Percentiles rank a stretch among this genome's conserved stretches.
Evolutionary conservation across 768 basidiomycete species (phyloP).

Genomic region (Podaxis rugospora): DNA sequence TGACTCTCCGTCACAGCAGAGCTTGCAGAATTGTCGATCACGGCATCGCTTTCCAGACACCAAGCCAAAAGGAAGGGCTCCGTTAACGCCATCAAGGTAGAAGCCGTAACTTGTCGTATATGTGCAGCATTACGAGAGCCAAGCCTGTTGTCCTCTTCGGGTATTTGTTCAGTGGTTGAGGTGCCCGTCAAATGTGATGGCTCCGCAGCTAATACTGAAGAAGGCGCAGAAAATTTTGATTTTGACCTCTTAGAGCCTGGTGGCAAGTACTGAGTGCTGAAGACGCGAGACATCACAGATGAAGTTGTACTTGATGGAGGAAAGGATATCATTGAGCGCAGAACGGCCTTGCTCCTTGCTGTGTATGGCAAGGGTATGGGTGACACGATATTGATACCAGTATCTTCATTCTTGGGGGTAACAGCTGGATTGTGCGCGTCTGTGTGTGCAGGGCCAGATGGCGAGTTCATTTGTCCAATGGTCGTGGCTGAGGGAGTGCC

Average conservation of each 20-base stretch:
- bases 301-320: slow-evolving; percentile 15
- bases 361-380: slow-evolving; percentile 27
- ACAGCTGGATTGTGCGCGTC: not conserved
- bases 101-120: slow-evolving; percentile 29
- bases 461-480: not conserved
- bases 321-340: slow-evolving; percentile 25
- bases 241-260: not conserved
- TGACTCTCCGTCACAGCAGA: not conserved
- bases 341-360: slow-evolving; percentile 23
- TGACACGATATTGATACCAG: slow-evolving; percentile 20
- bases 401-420: not conserved
- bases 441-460: not conserved
- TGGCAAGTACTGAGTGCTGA: not conserved
- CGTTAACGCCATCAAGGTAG: slow-evolving; percentile 38
- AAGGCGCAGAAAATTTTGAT: not conserved
- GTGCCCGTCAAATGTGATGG: not conserved
- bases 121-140: slow-evolving; percentile 1
- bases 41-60: slow-evolving; percentile 19
- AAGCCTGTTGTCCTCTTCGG: not conserved
- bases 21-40: not conserved
- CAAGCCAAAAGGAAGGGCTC: slow-evolving; percentile 40
- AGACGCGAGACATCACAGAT: not conserved
- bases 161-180: not conserved
- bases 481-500: not conserved
- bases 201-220: not conserved